Base-by-base conservation (phyloP, 495 filamentous ascomycete genomes). In the Xylaria bambusicola region DNA sequence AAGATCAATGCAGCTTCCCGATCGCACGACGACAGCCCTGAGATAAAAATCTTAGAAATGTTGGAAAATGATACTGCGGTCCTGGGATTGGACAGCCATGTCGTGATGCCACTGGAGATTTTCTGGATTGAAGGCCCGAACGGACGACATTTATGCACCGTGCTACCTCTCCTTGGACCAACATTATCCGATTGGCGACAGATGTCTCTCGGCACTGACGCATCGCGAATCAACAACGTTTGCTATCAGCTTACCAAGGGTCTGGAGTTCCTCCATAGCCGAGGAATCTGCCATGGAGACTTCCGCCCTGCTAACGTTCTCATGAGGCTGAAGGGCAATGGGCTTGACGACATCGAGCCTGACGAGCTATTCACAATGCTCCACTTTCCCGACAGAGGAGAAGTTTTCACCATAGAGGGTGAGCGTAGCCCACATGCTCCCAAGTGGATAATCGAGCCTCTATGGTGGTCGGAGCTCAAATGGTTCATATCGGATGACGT, bases 231-330 rank as follows among this genome's bases (percentile, higher is more conserved):
- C 27, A 70, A 68, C 10, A 60, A 66, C 6, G 61, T 72, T 13
- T 68, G 67, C 53, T 62, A 66, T 48, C 63, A 63, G 44, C 21
- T 68, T 2, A 56, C 60, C 2, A 20, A 57, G 17, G 61, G 60
- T 1, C 27, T 72, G 10, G 3, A 27, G 0, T 64, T 66, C 35
- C 38, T 67, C 2, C 67, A 71, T 48, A 10, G 45, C 0, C 48
- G 52, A 1, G 62, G 52, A 0, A 50, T 66, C 12, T 65, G 65
- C 42, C 66, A 72, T 33, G 68, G 68, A 2, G 63, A 72, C 49
- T 69, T 71, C 17, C 59, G 66, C 0, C 45, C 61, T 0, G 38
- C 56, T 9, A 72, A 67, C 40, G 52, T 71, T 13, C 46, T 65
- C 0, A 52, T 72, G 51, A 56, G 56, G 2, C 57, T 69, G 0